Conservation (phyloP, 345 rosid genomes). For the Linum tenue region DNA sequence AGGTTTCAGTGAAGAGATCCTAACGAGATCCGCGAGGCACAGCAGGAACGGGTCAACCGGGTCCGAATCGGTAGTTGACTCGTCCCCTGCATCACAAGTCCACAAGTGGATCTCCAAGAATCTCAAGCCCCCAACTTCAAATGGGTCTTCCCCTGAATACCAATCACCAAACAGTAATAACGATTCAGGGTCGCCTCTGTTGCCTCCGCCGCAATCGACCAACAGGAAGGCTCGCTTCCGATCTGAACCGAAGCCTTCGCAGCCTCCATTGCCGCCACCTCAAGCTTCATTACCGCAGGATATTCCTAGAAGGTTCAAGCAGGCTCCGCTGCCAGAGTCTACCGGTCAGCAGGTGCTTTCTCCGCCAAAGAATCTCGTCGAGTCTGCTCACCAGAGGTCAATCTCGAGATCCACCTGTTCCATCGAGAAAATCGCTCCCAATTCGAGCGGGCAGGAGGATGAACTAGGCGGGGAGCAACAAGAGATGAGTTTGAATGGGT, state of each 20-base stretch:
- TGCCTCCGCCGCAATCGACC: slow-evolving; percentile 35
- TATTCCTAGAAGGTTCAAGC: not conserved
- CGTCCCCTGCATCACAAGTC: slow-evolving; percentile 26
- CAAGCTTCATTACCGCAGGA: slow-evolving; percentile 19
- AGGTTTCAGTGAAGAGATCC: slow-evolving; percentile 48
- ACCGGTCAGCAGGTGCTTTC: not conserved
- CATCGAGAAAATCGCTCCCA: slow-evolving; percentile 24
- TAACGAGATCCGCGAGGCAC: slow-evolving; percentile 39
- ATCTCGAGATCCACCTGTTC: slow-evolving; percentile 43
- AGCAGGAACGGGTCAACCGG: slow-evolving; percentile 29
- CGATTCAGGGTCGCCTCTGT: slow-evolving; percentile 12
- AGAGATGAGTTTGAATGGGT: slow-evolving; percentile 29
- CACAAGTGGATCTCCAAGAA: slow-evolving; percentile 43
- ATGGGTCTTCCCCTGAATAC: not conserved
- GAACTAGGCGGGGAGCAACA: not conserved
- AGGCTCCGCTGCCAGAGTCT: not conserved
- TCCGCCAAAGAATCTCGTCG: slow-evolving; percentile 37
- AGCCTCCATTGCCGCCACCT: slow-evolving; percentile 17
- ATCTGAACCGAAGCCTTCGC: slow-evolving; percentile 14
- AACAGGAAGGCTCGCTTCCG: slow-evolving; percentile 44
- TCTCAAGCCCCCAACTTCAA: slow-evolving; percentile 18
- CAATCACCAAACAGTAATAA: slow-evolving; percentile 5
- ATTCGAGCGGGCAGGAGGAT: slow-evolving; percentile 16
- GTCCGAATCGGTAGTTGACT: not conserved
- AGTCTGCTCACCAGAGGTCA: slow-evolving; percentile 38